Base-by-base conservation (phyloP, 352 stramenopile genomes). In the Phytophthora rubi region DNA sequence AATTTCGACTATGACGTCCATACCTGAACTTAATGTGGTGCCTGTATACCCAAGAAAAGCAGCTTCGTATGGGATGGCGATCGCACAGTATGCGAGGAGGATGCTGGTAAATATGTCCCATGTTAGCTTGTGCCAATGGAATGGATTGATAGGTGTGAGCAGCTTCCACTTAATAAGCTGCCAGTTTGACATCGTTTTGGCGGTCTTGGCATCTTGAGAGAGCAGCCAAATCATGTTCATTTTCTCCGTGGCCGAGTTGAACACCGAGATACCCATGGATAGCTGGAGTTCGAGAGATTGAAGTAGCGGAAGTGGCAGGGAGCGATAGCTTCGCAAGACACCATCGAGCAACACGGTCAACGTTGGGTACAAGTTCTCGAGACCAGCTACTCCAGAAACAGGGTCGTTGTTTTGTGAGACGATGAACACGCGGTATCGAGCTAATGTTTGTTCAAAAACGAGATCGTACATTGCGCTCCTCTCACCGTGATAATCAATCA, bases 181-280 rank as follows among this genome's bases (percentile, higher is more conserved):
- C 58, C 68, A 76, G 0, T 53, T 8, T 0, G 69, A 76, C 51
- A 44, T 65, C 3, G 51, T 18, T 13, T 32, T 44, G 4, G 28
- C 30, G 4, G 58, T 16, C 8, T 80, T 57, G 3, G 72, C 58
- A 26, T 83, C 71, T 32, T 76, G 70, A 23, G 84, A 79, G 18
- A 92, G 61, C 10, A 93, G 60, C 33, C 71, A 82, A 48, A 85
- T 85, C 82, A 91, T 90, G 10, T 85, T 85, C 56, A 86, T 78
- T 51, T 91, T 93, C 48, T 93, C 85, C 3, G 79, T 84, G 1
- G 62, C 71, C 2, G 85, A 93, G 57, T 93, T 93, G 59, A 93
- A 93, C 1, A 93, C 85, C 0, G 85, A 93, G 18, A 93, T 73
- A 1, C 85, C 85, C 85, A 93, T 91, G 12, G 83, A 91, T 3